These are phyloP conservation scores for Plasmodium gallinaceum DNA, from an alignment of 169 alveolate species.

Conservation along the genomic window DNA sequence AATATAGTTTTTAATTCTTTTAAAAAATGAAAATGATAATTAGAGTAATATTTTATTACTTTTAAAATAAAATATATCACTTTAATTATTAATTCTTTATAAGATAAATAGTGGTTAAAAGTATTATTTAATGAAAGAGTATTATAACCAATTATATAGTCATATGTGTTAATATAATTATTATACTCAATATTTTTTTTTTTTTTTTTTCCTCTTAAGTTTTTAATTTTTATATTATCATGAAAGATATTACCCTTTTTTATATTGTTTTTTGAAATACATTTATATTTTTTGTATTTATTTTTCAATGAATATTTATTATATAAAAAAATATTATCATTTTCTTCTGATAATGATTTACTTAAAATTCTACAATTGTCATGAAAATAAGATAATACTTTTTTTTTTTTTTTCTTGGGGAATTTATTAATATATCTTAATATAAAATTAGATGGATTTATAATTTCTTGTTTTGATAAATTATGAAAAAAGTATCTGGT, in stretches of 20 bases:
- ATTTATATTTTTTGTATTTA: neutral
- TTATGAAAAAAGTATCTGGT: slow-evolving; percentile 23
- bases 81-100: slow-evolving; percentile 49
- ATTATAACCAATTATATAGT: slow-evolving; percentile 45
- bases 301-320: neutral
- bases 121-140: slow-evolving; percentile 39
- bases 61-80: slow-evolving; percentile 35
- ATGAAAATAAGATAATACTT: neutral
- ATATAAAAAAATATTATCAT: neutral
- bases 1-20: slow-evolving; percentile 37
- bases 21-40: slow-evolving; percentile 15
- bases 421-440: neutral
- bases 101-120: slow-evolving; percentile 36
- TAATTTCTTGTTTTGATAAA: slow-evolving; percentile 25
- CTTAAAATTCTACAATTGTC: neutral
- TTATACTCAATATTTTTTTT: neutral
- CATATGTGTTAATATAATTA: slow-evolving; percentile 9
- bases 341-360: slow-evolving; percentile 16
- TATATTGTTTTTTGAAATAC: neutral
- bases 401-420: neutral
- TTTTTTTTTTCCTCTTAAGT: neutral
- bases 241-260: neutral
- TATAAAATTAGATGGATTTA: slow-evolving; percentile 31
- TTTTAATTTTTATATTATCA: neutral
- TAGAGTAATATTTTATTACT: slow-evolving; percentile 25